phyloP scores from a whole-genome alignment of 371 early-diverging fungal species.

The Rhizopus sp. region DNA sequence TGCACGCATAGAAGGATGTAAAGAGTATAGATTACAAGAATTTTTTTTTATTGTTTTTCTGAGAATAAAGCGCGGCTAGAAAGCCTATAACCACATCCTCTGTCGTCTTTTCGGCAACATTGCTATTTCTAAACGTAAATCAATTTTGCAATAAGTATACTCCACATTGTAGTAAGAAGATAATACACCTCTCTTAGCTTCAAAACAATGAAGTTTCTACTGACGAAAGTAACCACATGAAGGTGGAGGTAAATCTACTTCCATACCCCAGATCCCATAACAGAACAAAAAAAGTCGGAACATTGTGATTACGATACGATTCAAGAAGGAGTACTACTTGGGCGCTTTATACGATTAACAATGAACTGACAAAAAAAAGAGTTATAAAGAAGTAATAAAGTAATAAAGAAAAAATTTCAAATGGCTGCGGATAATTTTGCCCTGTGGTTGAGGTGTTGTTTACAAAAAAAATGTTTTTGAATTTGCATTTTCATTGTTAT shows the following conservation, averaged over 20 bases:
- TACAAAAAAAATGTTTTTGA: too few relatives aligned
- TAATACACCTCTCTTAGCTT: conserved; percentile 20
- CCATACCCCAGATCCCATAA: conserved; percentile 7
- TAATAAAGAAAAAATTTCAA: too few relatives aligned
- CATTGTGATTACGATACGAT: conserved; percentile 15
- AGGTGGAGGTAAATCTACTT: conserved; percentile 20
- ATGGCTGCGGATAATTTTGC: too few relatives aligned
- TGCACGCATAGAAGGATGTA: too few relatives aligned
- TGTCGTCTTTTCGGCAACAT: too few relatives aligned
- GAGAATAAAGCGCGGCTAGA: too few relatives aligned
- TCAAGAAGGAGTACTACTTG: conserved; percentile 8
- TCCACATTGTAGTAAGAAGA: conserved; percentile 15
- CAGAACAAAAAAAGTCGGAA: conserved; percentile 10
- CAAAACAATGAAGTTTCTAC: conserved; percentile 24
- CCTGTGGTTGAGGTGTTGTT: too few relatives aligned
- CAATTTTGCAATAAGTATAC: conserved; percentile 15
- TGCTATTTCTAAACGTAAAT: conserved; percentile 15
- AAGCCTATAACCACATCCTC: too few relatives aligned
- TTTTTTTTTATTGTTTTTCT: too few relatives aligned
- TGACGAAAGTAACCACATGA: conserved; percentile 17
- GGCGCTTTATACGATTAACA: not conserved
- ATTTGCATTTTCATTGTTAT: conserved; percentile 1
- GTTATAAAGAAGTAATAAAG: not conserved
- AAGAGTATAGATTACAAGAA: too few relatives aligned
- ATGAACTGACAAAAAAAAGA: not conserved